Evolutionary conservation across 1,284 basidiomycete genomes (phyloP).

Genomic region (Albatrellus sp.): DNA sequence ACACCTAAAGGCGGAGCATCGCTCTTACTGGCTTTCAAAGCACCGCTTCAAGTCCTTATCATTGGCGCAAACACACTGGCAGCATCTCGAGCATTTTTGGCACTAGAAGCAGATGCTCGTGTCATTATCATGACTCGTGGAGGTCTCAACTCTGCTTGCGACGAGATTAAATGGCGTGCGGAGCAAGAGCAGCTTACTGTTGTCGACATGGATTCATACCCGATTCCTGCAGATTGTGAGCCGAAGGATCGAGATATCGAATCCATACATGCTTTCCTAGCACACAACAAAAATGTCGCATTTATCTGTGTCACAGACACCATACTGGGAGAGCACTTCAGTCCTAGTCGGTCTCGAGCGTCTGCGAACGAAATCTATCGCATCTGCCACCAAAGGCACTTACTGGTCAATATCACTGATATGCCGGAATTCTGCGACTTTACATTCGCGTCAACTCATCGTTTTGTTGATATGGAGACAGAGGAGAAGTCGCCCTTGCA

Average conservation of each 20-base stretch:
- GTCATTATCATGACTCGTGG: conserved; percentile 57
- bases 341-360: conserved; percentile 27
- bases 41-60: conserved; percentile 47
- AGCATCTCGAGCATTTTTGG: conserved; percentile 68
- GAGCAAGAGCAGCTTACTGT: conserved; percentile 41
- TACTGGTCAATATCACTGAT: conserved; percentile 83
- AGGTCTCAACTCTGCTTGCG: conserved; percentile 37
- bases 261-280: conserved; percentile 36
- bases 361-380: conserved; percentile 45
- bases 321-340: conserved; percentile 26
- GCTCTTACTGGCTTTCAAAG: conserved; percentile 68
- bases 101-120: conserved; percentile 70
- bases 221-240: conserved; percentile 11
- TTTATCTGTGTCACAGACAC: conserved; percentile 74
- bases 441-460: conserved; percentile 79
- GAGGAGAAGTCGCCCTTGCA: conserved; percentile 56
- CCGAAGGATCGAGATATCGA: conserved; percentile 23
- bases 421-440: conserved; percentile 83
- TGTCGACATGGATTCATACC: conserved; percentile 37
- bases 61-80: conserved; percentile 71
- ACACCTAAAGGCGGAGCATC: conserved; percentile 53
- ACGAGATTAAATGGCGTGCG: conserved; percentile 62
- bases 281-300: conserved; percentile 23
- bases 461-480: conserved; percentile 48
- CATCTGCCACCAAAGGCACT: conserved; percentile 42